Conservation (phyloP, 1,284 basidiomycete species). For the Leccinum pachyderme region DNA sequence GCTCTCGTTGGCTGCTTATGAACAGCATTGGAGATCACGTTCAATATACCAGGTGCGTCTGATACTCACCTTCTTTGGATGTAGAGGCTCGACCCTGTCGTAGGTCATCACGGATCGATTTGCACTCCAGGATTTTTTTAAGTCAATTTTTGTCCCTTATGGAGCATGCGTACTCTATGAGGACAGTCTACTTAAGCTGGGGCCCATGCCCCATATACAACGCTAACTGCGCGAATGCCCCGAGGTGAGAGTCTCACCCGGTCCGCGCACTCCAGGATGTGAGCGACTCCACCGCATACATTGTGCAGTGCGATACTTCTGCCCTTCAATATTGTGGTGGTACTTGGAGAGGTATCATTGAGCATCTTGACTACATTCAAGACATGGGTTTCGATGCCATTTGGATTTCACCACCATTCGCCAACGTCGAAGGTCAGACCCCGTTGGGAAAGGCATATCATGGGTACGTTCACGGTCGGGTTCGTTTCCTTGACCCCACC, state of each 20-base stretch:
- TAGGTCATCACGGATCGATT: slow-evolving; percentile 74
- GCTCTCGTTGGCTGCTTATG: slow-evolving; percentile 32
- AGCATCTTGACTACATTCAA: slow-evolving; percentile 77
- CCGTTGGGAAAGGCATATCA: slow-evolving; percentile 66
- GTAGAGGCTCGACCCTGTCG: neutral
- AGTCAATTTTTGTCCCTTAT: too few relatives aligned
- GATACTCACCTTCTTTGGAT: neutral
- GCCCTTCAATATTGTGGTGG: slow-evolving; percentile 69
- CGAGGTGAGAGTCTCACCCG: too few relatives aligned
- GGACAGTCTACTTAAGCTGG: neutral
- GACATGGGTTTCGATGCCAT: slow-evolving; percentile 74
- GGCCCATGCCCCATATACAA: neutral
- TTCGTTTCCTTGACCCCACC: neutral
- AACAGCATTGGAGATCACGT: slow-evolving; percentile 38
- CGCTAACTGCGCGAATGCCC: neutral
- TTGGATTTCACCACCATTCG: slow-evolving; percentile 63
- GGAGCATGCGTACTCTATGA: too few relatives aligned
- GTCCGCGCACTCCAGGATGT: slow-evolving; percentile 54
- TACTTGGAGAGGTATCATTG: slow-evolving; percentile 66
- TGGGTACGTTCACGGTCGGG: slow-evolving; percentile 37
- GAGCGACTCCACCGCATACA: slow-evolving; percentile 36
- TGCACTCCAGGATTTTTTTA: too few relatives aligned
- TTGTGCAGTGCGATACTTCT: slow-evolving; percentile 48
- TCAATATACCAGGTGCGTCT: slow-evolving; percentile 42
- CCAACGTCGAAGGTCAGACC: slow-evolving; percentile 63